Base-by-base conservation (phyloP, 139 green algal genomes). In the Chlamydomonas incerta region DNA sequence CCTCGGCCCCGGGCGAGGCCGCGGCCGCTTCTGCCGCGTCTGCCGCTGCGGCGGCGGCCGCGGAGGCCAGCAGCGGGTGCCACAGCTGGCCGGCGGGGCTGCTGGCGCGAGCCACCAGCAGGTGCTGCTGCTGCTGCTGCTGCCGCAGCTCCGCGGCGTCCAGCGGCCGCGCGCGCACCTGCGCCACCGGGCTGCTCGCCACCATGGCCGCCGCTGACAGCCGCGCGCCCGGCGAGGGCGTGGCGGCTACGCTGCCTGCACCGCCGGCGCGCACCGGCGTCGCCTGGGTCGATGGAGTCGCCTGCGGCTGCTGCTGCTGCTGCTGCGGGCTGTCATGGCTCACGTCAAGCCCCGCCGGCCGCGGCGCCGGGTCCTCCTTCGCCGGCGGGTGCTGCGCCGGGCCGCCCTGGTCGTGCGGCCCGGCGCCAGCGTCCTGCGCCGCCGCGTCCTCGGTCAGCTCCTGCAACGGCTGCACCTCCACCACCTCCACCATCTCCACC, bases 161-260 rank as follows among this genome's bases (percentile, higher is more conserved):
- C 24, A 79, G 46, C 72, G 63, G 47, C 72, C 72, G 46, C 72
- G 58, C 46, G 29, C 72, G 72, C 47, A 79, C 72, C 72, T 65
- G 34, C 11, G 46, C 14, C 5, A 34, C 41, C n/a, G 72, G 72
- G 52, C 52, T 52, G 50, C 18, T 31, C 3, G 52, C 73, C 11
- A 21, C 31, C 33, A 21, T 1, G 1, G 50, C 57, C 14, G 20
- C 34, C 24, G 60, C 26, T 2, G 60, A 15, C 60, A 66, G 18
- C 41, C 41, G 41, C 41, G 55, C 55, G 60, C 60, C 60, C 55
- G 55, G 60, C 23, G 8, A 24, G 23, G 60, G 60, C 60, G 60
- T 66, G 60, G 60, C 60, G 17, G 26, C 8, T 1, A n/a, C 60
- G 60, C 60, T 66, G 60, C 18, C 55, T 21, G 55, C 55, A 6